Evolutionary conservation across 306 rosid genomes (phyloP).

Genomic region (Castanea sativa): DNA sequence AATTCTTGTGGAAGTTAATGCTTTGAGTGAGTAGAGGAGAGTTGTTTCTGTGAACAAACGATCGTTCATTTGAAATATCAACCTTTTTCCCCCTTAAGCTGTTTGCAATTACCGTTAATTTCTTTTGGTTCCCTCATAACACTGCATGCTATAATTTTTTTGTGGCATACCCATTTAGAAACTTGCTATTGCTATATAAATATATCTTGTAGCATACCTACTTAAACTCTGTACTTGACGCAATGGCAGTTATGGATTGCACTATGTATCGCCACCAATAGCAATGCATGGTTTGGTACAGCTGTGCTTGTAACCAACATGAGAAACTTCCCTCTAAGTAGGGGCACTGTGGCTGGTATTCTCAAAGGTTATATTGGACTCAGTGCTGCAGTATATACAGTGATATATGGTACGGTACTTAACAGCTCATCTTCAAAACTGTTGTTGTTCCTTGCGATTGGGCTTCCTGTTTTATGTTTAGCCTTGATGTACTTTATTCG

Average conservation of each 20-base stretch:
- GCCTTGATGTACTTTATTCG: constrained; percentile 68
- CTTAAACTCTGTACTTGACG: constrained; percentile 15
- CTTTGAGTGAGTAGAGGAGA: neutral
- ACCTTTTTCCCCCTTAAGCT: neutral
- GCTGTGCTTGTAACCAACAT: constrained; percentile 85
- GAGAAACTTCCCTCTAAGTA: constrained; percentile 90
- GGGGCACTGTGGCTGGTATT: constrained; percentile 84
- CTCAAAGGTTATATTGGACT: constrained; percentile 84
- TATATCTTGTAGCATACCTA: constrained; percentile 8
- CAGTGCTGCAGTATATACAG: constrained; percentile 77
- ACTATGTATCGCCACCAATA: constrained; percentile 60
- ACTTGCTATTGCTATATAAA: neutral
- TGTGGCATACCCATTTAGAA: neutral
- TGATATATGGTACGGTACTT: constrained; percentile 51
- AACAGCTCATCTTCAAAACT: constrained; percentile 52
- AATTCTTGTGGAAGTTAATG: too few species aligned
- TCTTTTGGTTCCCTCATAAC: neutral
- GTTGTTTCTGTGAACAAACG: neutral
- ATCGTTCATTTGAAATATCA: neutral
- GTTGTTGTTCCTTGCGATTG: constrained; percentile 60
- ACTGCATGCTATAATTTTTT: neutral
- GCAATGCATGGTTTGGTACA: constrained; percentile 77
- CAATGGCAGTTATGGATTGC: constrained; percentile 63
- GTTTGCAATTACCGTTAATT: neutral
- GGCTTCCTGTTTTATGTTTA: constrained; percentile 54